phyloP scores from a whole-genome alignment of 1,139 yeast species.

The Zygosaccharomyces pseudobailii region DNA sequence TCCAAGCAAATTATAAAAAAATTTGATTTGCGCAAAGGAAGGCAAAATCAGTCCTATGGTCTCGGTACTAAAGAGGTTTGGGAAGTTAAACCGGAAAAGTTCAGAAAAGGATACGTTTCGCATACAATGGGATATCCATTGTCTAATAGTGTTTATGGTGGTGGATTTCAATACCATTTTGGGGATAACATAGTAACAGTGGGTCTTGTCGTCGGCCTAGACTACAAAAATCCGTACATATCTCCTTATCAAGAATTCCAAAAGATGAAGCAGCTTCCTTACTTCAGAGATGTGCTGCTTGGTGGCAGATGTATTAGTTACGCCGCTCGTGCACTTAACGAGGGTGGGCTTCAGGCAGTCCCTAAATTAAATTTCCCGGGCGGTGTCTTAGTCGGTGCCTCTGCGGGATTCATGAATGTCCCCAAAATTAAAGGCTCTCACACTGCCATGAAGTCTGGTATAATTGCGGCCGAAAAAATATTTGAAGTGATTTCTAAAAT shows the following conservation, averaged over 20 bases:
- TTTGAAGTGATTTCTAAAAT: slow-evolving; percentile 50
- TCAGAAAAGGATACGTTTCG: slow-evolving; percentile 73
- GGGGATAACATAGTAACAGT: slow-evolving; percentile 88
- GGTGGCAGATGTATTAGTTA: slow-evolving; percentile 93
- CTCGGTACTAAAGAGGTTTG: slow-evolving; percentile 93
- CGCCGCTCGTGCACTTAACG: slow-evolving; percentile 93
- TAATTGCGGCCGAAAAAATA: slow-evolving; percentile 86
- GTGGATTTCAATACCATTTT: slow-evolving; percentile 95
- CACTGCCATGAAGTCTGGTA: slow-evolving; percentile 93
- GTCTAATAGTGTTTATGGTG: slow-evolving; percentile 72
- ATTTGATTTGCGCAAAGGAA: slow-evolving; percentile 59
- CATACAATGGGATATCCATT: slow-evolving; percentile 93
- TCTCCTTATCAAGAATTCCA: slow-evolving; percentile 97
- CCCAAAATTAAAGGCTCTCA: slow-evolving; percentile 98
- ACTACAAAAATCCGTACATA: slow-evolving; percentile 87
- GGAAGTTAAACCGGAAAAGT: slow-evolving; percentile 87
- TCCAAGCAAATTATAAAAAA: slow-evolving; percentile 69
- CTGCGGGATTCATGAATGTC: slow-evolving; percentile 95
- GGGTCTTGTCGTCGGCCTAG: slow-evolving; percentile 88
- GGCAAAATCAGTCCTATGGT: slow-evolving; percentile 86
- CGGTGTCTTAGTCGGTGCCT: slow-evolving; percentile 87
- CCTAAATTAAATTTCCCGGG: slow-evolving; percentile 92
- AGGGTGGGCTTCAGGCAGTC: slow-evolving; percentile 90
- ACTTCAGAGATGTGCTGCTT: slow-evolving; percentile 63
- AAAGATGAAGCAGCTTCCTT: slow-evolving; percentile 87